A percentile compares a stretch with the other conserved stretches of the same genome.
Evolutionary conservation across 768 basidiomycete genomes (phyloP).

Genomic region (Leucosporidium yakuticum): DNA sequence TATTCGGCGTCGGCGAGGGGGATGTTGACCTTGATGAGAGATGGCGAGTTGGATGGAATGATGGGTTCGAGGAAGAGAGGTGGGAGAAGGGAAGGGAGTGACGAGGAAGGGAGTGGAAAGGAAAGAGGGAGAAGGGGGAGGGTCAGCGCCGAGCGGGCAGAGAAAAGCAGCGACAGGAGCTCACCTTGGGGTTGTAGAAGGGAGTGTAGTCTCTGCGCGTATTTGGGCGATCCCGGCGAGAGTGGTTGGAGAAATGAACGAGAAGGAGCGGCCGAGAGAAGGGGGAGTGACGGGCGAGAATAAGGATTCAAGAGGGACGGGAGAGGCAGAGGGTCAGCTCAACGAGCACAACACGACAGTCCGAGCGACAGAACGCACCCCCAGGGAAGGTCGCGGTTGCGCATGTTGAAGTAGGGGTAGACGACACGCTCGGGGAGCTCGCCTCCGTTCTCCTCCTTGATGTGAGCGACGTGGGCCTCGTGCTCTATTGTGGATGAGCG

Average conservation of each 20-base stretch:
- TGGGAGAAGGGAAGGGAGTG: no score
- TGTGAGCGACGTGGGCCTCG: constrained; percentile 35
- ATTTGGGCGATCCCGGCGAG: not conserved
- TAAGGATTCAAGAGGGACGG: not conserved
- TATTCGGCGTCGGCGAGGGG: no score
- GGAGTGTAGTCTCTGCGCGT: not conserved
- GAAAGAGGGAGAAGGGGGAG: not conserved
- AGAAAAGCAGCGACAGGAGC: no score
- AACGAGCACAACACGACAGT: not conserved
- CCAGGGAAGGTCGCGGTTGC: not conserved
- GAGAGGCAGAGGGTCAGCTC: not conserved
- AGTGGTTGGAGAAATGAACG: no score
- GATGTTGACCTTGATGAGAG: not conserved
- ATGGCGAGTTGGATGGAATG: not conserved
- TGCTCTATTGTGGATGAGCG: constrained; percentile 32
- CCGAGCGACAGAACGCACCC: not conserved
- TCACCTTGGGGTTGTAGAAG: constrained; percentile 4
- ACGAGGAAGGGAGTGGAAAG: not conserved
- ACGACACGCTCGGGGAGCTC: constrained; percentile 34
- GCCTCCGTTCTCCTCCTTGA: constrained; percentile 38
- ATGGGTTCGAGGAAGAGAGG: no score
- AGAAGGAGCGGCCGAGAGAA: not conserved
- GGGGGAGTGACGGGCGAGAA: not conserved
- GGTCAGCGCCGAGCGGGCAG: no score
- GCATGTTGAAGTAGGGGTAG: constrained; percentile 20